These are phyloP conservation scores for Suhomyces anneliseae DNA, from an alignment of 1,139 yeast species.

Conservation along the genomic window DNA sequence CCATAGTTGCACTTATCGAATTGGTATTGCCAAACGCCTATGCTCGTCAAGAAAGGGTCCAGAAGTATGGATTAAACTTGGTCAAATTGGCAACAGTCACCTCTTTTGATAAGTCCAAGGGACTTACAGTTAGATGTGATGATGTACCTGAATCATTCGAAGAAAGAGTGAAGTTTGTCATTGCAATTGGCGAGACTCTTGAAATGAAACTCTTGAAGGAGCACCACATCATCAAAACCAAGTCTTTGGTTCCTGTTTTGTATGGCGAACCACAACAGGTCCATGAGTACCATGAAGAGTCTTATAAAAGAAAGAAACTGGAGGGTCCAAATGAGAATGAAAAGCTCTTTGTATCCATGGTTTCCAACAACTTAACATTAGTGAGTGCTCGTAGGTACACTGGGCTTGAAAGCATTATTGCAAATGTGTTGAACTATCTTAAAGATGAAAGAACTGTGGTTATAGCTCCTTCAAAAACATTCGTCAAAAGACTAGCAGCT, in stretches of 20 bases:
- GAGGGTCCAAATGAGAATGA: not conserved
- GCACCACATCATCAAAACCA: not conserved
- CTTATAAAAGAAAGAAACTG: not conserved
- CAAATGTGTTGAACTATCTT: not conserved
- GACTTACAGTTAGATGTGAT: conserved; percentile 6
- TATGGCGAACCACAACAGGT: not conserved
- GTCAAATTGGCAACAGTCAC: conserved; percentile 18
- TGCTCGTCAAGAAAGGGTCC: conserved; percentile 22
- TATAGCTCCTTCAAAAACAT: conserved; percentile 21
- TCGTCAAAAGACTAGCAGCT: not conserved
- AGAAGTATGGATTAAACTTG: conserved; percentile 26
- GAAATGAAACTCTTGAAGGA: not conserved
- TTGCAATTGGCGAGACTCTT: conserved; percentile 8
- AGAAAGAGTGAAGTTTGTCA: conserved; percentile 12
- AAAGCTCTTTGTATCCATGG: conserved; percentile 2
- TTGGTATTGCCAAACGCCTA: conserved; percentile 34
- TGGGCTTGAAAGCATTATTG: conserved; percentile 3
- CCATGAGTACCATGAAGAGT: not conserved
- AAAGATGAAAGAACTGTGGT: conserved; percentile 32
- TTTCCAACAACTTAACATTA: conserved; percentile 5
- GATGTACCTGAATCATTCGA: conserved; percentile 7
- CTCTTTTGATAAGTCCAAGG: conserved; percentile 2
- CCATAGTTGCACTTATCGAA: conserved; percentile 19
- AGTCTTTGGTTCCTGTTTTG: not conserved
- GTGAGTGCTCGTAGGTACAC: conserved; percentile 1